Conservation (phyloP, 495 filamentous ascomycete species). For the Rhypophila decipiens region DNA sequence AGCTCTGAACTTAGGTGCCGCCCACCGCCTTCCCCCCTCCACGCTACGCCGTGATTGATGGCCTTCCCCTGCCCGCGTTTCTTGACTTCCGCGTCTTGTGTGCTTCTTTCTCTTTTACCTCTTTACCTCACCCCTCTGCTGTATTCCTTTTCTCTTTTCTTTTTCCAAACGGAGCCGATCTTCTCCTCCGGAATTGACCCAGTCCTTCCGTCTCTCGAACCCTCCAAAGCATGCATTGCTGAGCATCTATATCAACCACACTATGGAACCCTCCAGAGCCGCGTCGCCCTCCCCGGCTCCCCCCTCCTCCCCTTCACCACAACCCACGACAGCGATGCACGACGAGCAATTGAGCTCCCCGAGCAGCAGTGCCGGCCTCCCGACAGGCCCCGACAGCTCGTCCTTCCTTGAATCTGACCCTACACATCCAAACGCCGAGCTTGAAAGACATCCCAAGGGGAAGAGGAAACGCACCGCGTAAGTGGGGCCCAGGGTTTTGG, state of each 20-base stretch:
- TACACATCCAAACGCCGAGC: constrained; percentile 4
- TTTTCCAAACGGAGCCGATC: not conserved
- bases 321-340: not conserved
- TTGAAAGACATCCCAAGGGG: constrained; percentile 37
- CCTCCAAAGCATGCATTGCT: not conserved
- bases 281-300: not conserved
- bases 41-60: not conserved
- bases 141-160: too few relatives aligned
- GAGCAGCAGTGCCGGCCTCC: constrained; percentile 5
- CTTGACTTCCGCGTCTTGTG: constrained; percentile 1
- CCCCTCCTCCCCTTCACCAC: constrained; percentile 2
- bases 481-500: constrained; percentile 15
- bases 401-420: constrained; percentile 1
- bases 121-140: too few relatives aligned
- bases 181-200: too few relatives aligned
- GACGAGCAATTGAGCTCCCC: constrained; percentile 13
- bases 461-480: constrained; percentile 53
- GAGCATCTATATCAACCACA: not conserved
- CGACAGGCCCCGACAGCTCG: not conserved
- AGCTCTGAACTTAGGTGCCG: not conserved
- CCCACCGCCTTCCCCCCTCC: not conserved
- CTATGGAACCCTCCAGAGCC: constrained; percentile 9
- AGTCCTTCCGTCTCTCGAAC: too few relatives aligned
- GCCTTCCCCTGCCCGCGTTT: not conserved
- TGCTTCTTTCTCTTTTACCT: not conserved